phyloP scores from a whole-genome alignment of 352 stramenopile genomes.

The Globisporangium carolinianum region DNA sequence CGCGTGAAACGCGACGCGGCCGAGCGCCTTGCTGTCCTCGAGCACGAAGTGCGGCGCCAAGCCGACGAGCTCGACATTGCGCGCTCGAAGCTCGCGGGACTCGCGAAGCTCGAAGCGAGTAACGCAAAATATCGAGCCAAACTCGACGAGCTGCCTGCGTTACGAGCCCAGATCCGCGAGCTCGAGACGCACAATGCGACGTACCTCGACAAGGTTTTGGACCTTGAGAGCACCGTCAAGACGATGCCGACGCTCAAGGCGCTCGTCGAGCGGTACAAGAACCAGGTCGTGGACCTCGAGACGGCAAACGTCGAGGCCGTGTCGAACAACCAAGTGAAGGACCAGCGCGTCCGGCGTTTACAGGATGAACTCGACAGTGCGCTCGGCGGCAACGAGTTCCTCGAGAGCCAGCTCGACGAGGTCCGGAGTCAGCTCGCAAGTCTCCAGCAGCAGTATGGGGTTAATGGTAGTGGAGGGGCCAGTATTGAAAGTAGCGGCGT shows the following conservation, averaged over 20 bases:
- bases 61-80: conserved; percentile 83
- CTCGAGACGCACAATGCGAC: conserved; percentile 72
- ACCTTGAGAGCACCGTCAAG: conserved; percentile 83
- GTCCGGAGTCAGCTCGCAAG: conserved; percentile 56
- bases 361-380: conserved; percentile 83
- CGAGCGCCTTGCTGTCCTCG: conserved; percentile 71
- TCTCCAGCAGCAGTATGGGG: conserved; percentile 30
- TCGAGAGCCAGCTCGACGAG: conserved; percentile 82
- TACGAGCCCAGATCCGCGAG: conserved; percentile 71
- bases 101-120: conserved; percentile 76
- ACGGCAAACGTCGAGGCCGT: conserved; percentile 70
- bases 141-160: conserved; percentile 77
- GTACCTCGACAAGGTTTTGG: conserved; percentile 80
- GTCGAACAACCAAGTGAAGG: conserved; percentile 76
- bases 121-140: conserved; percentile 85
- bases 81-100: conserved; percentile 70
- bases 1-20: conserved; percentile 68
- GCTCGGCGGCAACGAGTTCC: conserved; percentile 73
- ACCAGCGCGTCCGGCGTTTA: conserved; percentile 73
- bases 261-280: conserved; percentile 84
- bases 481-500: conserved; percentile 21
- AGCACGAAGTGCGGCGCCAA: conserved; percentile 83
- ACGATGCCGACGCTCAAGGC: conserved; percentile 76
- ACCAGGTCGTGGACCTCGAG: conserved; percentile 83
- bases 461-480: too few relatives aligned